Percentiles rank a stretch among this genome's conserved stretches.
Evolutionary conservation across 2,329 filamentous ascomycete genomes (phyloP).

Genomic region (Endocalyx cinctus): DNA sequence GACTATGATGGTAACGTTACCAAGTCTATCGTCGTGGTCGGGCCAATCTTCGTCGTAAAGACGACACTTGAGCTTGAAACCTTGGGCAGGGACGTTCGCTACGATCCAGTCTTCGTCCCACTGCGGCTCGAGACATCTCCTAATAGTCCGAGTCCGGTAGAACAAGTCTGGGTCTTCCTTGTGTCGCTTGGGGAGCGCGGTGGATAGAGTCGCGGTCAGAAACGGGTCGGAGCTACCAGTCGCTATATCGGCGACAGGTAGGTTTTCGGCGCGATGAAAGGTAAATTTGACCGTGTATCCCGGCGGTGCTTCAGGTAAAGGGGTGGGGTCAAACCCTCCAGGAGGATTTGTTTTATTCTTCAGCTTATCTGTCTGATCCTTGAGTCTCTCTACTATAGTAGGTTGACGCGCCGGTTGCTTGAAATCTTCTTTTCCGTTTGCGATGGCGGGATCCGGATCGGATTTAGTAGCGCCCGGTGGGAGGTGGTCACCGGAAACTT

Average conservation of each 20-base stretch:
- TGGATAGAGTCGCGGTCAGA: conserved; percentile 69
- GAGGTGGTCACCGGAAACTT: conserved; percentile 9
- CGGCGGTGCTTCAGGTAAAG: conserved; percentile 66
- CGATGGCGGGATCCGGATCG: conserved; percentile 6
- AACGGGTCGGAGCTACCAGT: conserved; percentile 80
- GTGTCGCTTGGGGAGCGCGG: conserved; percentile 67
- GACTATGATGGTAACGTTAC: conserved; percentile 73
- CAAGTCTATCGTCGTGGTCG: conserved; percentile 81
- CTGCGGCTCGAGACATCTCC: conserved; percentile 65
- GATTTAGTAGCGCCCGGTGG: not conserved
- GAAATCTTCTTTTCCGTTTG: conserved; percentile 10
- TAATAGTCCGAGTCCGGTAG: conserved; percentile 72
- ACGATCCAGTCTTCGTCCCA: conserved; percentile 89
- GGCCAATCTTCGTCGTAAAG: conserved; percentile 87
- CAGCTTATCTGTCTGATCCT: conserved; percentile 32
- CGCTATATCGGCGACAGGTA: conserved; percentile 77
- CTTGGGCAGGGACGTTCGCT: conserved; percentile 74
- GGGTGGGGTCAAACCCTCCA: conserved; percentile 76
- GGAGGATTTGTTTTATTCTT: conserved; percentile 50
- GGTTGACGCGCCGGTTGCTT: conserved; percentile 7
- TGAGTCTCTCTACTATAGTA: conserved; percentile 29
- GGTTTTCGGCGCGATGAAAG: conserved; percentile 74
- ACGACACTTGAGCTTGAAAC: conserved; percentile 79
- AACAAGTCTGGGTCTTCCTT: conserved; percentile 77
- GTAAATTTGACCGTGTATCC: conserved; percentile 84